A percentile compares a stretch with the other conserved stretches of the same genome.
Conservation (phyloP, 2,329 filamentous ascomycete species). For the Apiospora hydei region DNA sequence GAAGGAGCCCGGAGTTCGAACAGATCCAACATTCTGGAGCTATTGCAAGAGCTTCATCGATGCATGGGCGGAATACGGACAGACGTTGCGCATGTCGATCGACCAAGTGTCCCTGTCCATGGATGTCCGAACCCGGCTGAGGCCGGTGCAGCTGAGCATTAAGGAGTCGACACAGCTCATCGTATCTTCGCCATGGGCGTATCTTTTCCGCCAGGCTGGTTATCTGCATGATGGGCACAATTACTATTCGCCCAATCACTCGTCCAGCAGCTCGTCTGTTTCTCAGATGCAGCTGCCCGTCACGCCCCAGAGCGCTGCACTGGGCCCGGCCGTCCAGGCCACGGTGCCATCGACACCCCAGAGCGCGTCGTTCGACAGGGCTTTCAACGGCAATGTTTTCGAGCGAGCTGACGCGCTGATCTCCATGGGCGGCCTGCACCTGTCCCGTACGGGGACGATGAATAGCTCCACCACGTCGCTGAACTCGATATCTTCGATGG, state of each 20-base stretch:
- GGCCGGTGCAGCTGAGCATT: slow-evolving; percentile 81
- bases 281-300: slow-evolving; percentile 66
- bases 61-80: slow-evolving; percentile 72
- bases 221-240: slow-evolving; percentile 34
- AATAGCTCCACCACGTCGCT: slow-evolving; percentile 45
- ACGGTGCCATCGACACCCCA: slow-evolving; percentile 79
- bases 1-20: slow-evolving; percentile 80
- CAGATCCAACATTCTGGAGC: slow-evolving; percentile 67
- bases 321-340: slow-evolving; percentile 89
- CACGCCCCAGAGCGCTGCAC: slow-evolving; percentile 86
- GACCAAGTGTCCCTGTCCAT: slow-evolving; percentile 61
- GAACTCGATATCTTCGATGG: slow-evolving; percentile 42
- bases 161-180: slow-evolving; percentile 82
- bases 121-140: slow-evolving; percentile 77
- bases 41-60: slow-evolving; percentile 78
- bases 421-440: slow-evolving; percentile 63
- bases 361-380: slow-evolving; percentile 61
- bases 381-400: slow-evolving; percentile 66
- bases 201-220: slow-evolving; percentile 47
- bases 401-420: slow-evolving; percentile 66
- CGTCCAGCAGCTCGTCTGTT: slow-evolving; percentile 36
- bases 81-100: slow-evolving; percentile 62
- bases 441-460: slow-evolving; percentile 60
- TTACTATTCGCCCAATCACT: slow-evolving; percentile 44
- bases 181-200: slow-evolving; percentile 64